Percentiles rank a stretch among this genome's conserved stretches.
Evolutionary conservation across 768 basidiomycete species (phyloP).

Genomic region (Lactarius indigo): DNA sequence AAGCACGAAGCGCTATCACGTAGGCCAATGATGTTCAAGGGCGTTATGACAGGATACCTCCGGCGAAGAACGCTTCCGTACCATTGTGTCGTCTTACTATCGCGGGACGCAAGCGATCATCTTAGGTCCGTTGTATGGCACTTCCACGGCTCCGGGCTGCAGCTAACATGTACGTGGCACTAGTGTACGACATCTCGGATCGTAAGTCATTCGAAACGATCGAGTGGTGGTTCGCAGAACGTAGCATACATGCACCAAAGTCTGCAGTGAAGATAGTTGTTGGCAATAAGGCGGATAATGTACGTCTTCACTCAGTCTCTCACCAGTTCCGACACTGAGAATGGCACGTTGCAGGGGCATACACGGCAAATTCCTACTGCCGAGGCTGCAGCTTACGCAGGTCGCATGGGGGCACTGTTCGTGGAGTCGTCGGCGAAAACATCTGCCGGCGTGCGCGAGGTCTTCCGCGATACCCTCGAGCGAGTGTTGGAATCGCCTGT

Average conservation of each 20-base stretch:
- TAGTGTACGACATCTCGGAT: constrained; percentile 93
- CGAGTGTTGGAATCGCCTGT: background rate
- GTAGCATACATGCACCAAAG: constrained; percentile 84
- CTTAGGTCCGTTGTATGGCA: constrained; percentile 42
- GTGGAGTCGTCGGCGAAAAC: background rate
- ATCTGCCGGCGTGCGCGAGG: background rate
- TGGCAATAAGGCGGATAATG: constrained; percentile 30
- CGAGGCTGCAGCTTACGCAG: background rate
- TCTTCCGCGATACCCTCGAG: background rate
- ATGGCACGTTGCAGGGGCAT: background rate
- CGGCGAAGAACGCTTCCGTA: constrained; percentile 93
- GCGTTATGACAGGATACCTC: constrained; percentile 70
- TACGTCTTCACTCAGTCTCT: background rate
- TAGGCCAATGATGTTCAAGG: background rate
- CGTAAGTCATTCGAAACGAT: constrained; percentile 90
- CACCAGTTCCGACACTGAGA: background rate
- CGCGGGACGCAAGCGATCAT: constrained; percentile 81
- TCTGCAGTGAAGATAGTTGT: constrained; percentile 92
- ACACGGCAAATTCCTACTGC: background rate
- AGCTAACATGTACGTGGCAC: background rate
- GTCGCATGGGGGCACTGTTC: background rate
- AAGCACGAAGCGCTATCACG: constrained; percentile 28
- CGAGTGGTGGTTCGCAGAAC: constrained; percentile 84
- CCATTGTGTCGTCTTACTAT: constrained; percentile 92
- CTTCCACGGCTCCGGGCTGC: background rate